Evolutionary conservation across 306 rosid species (phyloP).

Genomic region (Oxytropis ochrocephala): DNA sequence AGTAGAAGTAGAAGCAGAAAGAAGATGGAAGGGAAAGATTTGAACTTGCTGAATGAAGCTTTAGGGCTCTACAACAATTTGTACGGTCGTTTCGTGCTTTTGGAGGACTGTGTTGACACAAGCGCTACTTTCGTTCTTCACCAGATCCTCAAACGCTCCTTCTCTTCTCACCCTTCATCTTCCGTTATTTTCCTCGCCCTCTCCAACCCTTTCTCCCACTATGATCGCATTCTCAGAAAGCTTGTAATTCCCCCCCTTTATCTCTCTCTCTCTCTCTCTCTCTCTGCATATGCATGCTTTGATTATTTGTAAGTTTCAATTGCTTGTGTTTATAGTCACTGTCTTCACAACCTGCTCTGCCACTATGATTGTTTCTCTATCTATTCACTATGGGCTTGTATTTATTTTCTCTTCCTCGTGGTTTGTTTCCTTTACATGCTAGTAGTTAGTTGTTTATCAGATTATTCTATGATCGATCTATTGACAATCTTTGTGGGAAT

Average conservation of each 20-base stretch:
- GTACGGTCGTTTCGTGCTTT: conserved; percentile 43
- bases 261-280: not conserved
- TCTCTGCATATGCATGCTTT: not conserved
- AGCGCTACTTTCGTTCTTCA: conserved; percentile 82
- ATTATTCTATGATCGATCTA: not conserved
- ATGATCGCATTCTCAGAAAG: conserved; percentile 77
- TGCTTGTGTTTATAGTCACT: not conserved
- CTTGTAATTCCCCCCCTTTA: conserved; percentile 38
- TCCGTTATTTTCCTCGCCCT: conserved; percentile 68
- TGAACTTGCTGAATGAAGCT: conserved; percentile 62
- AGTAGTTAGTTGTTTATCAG: not conserved
- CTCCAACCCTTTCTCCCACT: conserved; percentile 67
- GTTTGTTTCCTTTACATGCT: not conserved
- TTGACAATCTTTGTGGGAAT: not conserved
- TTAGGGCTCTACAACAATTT: conserved; percentile 40
- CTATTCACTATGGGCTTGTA: not conserved
- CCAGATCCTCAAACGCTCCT: conserved; percentile 64
- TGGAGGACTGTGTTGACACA: conserved; percentile 80
- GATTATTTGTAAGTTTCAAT: not conserved
- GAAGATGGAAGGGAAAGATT: conserved; percentile 36
- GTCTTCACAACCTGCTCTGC: not conserved
- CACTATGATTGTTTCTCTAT: not conserved
- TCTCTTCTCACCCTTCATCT: conserved; percentile 42
- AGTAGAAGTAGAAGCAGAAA: not conserved
- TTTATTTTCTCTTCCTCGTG: not conserved